phyloP scores from a whole-genome alignment of 306 rosid genomes.

The Astragalus membranaceus region DNA sequence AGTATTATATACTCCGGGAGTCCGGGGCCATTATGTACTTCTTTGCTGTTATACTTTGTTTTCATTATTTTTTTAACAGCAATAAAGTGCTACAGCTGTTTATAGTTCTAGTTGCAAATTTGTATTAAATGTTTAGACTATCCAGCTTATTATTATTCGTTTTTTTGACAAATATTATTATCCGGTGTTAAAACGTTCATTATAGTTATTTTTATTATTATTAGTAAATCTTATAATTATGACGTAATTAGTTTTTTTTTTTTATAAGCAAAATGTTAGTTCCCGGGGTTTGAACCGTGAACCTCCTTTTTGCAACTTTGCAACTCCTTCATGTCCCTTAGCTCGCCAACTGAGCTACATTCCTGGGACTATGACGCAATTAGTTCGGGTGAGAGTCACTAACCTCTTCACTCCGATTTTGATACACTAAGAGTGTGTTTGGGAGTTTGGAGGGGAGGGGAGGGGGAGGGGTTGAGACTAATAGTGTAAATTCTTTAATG shows the following conservation, averaged over 20 bases:
- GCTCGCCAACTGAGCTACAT: no score
- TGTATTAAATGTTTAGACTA: not conserved
- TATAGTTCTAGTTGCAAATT: not conserved
- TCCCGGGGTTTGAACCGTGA: no score
- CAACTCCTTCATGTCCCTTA: no score
- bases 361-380: not conserved
- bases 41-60: not conserved
- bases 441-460: no score
- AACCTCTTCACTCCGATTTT: not conserved
- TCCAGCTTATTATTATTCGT: not conserved
- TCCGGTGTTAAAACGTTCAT: not conserved
- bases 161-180: not conserved
- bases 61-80: not conserved
- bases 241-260: not conserved
- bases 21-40: not conserved
- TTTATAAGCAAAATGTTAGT: no score
- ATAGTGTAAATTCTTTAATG: no score
- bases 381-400: not conserved
- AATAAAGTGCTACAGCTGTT: not conserved
- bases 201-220: not conserved
- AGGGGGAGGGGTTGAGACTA: no score
- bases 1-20: constrained; percentile 1
- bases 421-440: not conserved
- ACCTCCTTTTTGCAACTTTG: no score
- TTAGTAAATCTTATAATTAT: not conserved